Percentiles rank a stretch among this genome's conserved stretches.
Evolutionary conservation across 1,284 basidiomycete genomes (phyloP).

Genomic region (Ceratorhiza oryzae-sativae): DNA sequence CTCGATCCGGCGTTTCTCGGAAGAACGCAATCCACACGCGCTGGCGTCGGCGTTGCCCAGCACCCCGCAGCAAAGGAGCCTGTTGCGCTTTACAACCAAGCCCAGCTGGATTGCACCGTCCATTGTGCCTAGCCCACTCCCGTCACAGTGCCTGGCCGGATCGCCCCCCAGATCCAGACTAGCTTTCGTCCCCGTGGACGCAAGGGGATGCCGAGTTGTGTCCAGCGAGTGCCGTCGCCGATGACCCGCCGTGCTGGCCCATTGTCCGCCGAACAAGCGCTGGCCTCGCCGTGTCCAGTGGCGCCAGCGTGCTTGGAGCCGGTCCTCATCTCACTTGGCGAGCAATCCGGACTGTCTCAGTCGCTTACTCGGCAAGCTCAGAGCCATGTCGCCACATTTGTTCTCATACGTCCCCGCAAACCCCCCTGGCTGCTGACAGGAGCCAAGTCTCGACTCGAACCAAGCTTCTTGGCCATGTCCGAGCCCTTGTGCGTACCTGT

Average conservation of each 20-base stretch:
- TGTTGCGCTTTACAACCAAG: neutral
- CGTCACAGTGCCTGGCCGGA: neutral
- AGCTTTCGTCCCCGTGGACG: neutral
- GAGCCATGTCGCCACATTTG: neutral
- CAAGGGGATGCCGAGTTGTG: slow-evolving; percentile 3
- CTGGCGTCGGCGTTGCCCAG: too few relatives aligned
- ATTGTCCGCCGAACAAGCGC: slow-evolving; percentile 15
- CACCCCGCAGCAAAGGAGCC: neutral
- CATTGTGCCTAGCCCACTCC: too few relatives aligned
- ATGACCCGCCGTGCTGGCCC: neutral
- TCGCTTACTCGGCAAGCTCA: neutral
- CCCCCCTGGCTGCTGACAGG: too few relatives aligned
- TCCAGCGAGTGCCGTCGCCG: neutral
- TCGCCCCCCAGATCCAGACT: too few relatives aligned
- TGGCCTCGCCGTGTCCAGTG: neutral
- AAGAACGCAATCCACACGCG: neutral
- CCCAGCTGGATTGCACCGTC: too few relatives aligned
- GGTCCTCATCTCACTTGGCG: slow-evolving; percentile 8
- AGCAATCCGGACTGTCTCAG: neutral
- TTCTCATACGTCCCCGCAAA: too few relatives aligned
- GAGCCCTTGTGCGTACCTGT: neutral
- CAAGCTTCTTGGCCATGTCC: neutral
- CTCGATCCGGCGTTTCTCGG: neutral
- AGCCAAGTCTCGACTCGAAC: neutral
- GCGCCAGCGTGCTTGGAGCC: neutral